phyloP scores from a whole-genome alignment of 2,329 filamentous ascomycete genomes.

The Paracorniculantispora psalliotae region DNA sequence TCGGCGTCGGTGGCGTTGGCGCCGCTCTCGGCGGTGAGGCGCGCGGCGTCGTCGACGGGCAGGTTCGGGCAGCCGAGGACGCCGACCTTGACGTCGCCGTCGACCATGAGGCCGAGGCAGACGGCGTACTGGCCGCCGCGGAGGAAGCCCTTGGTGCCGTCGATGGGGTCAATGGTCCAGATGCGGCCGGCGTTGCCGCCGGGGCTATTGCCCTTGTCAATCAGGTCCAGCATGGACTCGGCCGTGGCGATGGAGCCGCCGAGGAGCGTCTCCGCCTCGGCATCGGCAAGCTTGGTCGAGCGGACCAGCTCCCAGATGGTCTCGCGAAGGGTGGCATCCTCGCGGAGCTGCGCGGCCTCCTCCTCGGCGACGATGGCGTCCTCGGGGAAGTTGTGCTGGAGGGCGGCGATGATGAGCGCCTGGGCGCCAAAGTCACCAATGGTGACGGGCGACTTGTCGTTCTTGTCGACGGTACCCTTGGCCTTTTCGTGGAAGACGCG shows the following conservation, averaged over 20 bases:
- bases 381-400: slow-evolving; percentile 81
- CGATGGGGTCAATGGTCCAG: slow-evolving; percentile 96
- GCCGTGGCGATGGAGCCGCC: slow-evolving; percentile 64
- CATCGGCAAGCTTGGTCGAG: slow-evolving; percentile 59
- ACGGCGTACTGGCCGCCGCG: slow-evolving; percentile 96
- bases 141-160: slow-evolving; percentile 96
- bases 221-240: slow-evolving; percentile 61
- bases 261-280: slow-evolving; percentile 54
- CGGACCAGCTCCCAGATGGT: slow-evolving; percentile 81
- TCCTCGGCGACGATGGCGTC: slow-evolving; percentile 95
- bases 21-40: slow-evolving; percentile 62
- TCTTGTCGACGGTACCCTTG: slow-evolving; percentile 85
- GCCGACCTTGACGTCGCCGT: slow-evolving; percentile 89
- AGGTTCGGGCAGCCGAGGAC: slow-evolving; percentile 95
- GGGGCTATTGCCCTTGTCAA: slow-evolving; percentile 63
- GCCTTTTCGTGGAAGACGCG: slow-evolving; percentile 69
- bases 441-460: slow-evolving; percentile 93
- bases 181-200: slow-evolving; percentile 74
- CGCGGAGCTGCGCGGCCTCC: slow-evolving; percentile 74
- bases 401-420: slow-evolving; percentile 87
- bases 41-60: slow-evolving; percentile 69
- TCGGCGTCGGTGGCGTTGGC: slow-evolving; percentile 63
- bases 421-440: slow-evolving; percentile 98
- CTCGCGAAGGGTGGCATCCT: slow-evolving; percentile 59
- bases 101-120: slow-evolving; percentile 84